Conservation (phyloP, 225 moss, liverwort and hornwort genomes). For the Climacium dendroides region DNA sequence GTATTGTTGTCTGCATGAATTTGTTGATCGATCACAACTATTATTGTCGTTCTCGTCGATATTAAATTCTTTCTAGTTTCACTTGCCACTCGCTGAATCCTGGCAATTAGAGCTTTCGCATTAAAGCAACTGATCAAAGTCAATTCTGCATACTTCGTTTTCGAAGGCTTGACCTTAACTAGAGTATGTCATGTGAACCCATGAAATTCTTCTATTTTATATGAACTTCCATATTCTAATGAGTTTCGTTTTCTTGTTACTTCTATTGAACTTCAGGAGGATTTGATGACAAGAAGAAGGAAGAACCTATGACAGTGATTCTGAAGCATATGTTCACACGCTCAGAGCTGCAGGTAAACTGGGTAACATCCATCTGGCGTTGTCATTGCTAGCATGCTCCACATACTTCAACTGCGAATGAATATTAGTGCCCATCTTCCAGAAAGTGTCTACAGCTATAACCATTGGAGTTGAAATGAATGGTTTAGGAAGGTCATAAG, state of each 20-base stretch:
- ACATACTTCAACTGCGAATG: not conserved
- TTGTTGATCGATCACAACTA: not conserved
- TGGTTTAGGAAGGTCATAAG: not conserved
- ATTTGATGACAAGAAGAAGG: constrained; percentile 84
- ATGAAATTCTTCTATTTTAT: not conserved
- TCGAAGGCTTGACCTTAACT: not conserved
- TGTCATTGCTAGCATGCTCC: not conserved
- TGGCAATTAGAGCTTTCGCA: not conserved
- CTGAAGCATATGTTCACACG: constrained; percentile 99
- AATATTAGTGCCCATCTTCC: not conserved
- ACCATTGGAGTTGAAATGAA: not conserved
- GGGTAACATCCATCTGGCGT: not conserved
- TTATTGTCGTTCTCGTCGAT: not conserved
- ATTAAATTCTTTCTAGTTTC: not conserved
- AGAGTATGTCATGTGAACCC: not conserved
- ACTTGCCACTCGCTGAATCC: not conserved
- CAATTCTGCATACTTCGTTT: not conserved
- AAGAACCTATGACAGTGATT: constrained; percentile 81
- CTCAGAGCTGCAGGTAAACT: constrained; percentile 62
- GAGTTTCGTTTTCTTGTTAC: not conserved
- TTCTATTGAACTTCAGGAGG: constrained; percentile 45
- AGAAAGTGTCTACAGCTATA: not conserved
- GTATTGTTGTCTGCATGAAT: not conserved
- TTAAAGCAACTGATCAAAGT: not conserved
- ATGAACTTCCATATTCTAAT: not conserved